A percentile compares a stretch with the other conserved stretches of the same genome.
These are phyloP conservation scores for Trypanosoma melophagium DNA, from an alignment of 208 protist genomes.

Conservation along the genomic window DNA sequence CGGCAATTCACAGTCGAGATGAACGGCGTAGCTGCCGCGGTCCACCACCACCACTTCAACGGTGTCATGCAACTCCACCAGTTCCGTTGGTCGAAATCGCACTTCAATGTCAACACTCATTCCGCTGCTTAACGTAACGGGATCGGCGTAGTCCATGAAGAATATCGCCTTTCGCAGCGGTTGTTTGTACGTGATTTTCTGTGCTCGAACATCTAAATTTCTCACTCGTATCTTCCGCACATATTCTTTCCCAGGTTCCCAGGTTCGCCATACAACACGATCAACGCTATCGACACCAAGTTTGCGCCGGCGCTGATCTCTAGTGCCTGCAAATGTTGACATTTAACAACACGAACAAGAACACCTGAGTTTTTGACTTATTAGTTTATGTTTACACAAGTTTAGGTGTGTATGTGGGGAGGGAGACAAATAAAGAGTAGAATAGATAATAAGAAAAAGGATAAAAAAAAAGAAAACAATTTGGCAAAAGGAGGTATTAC, in stretches of 20 bases:
- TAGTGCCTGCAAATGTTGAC: slow-evolving; percentile 17
- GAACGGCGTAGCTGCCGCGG: slow-evolving; percentile 76
- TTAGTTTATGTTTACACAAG: background rate
- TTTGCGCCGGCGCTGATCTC: slow-evolving; percentile 61
- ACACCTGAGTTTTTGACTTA: background rate
- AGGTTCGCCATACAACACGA: slow-evolving; percentile 81
- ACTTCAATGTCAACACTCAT: slow-evolving; percentile 79
- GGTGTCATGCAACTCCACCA: slow-evolving; percentile 72
- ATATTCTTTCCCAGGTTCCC: slow-evolving; percentile 87
- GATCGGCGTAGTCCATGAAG: slow-evolving; percentile 86
- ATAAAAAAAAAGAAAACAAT: background rate
- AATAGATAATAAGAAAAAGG: background rate
- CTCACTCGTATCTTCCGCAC: slow-evolving; percentile 83
- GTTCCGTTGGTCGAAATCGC: slow-evolving; percentile 67
- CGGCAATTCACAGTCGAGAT: slow-evolving; percentile 80
- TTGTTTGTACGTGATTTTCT: slow-evolving; percentile 80
- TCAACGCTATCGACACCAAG: slow-evolving; percentile 85
- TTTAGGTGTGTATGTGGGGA: too few species aligned
- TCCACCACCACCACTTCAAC: slow-evolving; percentile 80
- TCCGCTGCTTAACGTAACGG: slow-evolving; percentile 75
- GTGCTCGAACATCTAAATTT: slow-evolving; percentile 70
- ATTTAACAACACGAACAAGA: slow-evolving; percentile 11
- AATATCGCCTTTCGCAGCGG: slow-evolving; percentile 75
- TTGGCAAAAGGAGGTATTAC: background rate
- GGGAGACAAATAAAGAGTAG: background rate